Evolutionary conservation across 257 asterid genomes (phyloP), one percentile per base, ranked within the genome.

Genomic region (Verbascum thapsus): DNA sequence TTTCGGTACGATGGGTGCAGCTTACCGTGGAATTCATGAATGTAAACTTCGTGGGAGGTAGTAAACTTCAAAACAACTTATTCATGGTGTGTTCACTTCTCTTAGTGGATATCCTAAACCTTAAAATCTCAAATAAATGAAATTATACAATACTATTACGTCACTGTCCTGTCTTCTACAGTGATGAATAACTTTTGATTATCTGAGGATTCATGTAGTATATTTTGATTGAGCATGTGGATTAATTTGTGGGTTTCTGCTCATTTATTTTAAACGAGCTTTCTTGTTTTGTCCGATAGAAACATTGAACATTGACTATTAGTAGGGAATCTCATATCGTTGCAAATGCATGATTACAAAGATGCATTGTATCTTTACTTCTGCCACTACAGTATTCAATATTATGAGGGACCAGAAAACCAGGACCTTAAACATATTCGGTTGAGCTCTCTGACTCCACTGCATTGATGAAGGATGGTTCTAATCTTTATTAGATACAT

Each of bases 291-390:
- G 6, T 18, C 37, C 44, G 63, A 40, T 55, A 11, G 11, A 1
- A 35, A n/a, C 4, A 9, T 37, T 57, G 43, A 47, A 12, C 47
- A 41, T 41, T 10, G n/a, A n/a, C 47, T 41, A 5, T 3, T 42
- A 42, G 12, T 43, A 43, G 7, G 32, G 43, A 39, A 15, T 68
- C 22, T 54, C 7, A 49, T 23, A 23, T 26, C 41, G 30, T n/a
- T 13, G 10, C 19, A 10, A 16, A 12, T 40, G 8, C 26, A 10
- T 41, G 52, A n/a, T 40, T 26, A 4, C 32, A 22, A 6, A 42
- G 60, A 58, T 68, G 12, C 26, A 8, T 23, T 9, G 4, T 48
- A 57, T 47, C 54, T 9, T 37, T 54, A 53, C 43, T 15, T 61
- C 22, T 30, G 8, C n/a, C 15, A 13, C 16, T 45, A 10, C 8